Conservation (phyloP, 371 early-diverging fungal species). For the Lichtheimia hyalospora region DNA sequence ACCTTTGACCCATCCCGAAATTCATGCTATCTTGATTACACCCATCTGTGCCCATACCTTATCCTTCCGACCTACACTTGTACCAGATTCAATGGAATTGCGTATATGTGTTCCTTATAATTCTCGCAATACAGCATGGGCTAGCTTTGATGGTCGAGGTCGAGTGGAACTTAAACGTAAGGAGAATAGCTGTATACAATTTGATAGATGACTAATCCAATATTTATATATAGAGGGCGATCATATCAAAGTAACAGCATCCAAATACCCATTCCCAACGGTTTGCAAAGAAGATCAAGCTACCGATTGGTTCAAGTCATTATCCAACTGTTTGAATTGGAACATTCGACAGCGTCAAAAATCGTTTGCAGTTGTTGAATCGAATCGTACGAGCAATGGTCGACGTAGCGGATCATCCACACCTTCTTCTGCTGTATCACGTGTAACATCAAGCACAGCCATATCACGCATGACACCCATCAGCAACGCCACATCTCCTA, state of each 20-base stretch:
- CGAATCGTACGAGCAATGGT: slow-evolving; percentile 11
- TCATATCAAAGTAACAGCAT: slow-evolving; percentile 81
- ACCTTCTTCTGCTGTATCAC: slow-evolving; percentile 1
- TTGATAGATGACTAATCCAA: not conserved
- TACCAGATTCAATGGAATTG: slow-evolving; percentile 90
- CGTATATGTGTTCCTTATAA: slow-evolving; percentile 78
- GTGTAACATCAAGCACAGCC: not conserved
- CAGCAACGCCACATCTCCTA: slow-evolving; percentile 3
- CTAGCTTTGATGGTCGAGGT: slow-evolving; percentile 89
- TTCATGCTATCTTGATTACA: slow-evolving; percentile 88
- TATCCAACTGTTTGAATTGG: slow-evolving; percentile 80
- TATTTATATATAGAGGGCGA: slow-evolving; percentile 67
- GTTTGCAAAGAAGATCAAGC: slow-evolving; percentile 72
- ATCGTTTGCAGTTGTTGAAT: slow-evolving; percentile 58
- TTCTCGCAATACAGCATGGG: slow-evolving; percentile 82
- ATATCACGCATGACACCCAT: slow-evolving; percentile 7
- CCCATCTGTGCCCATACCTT: slow-evolving; percentile 97
- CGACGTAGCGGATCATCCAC: slow-evolving; percentile 9
- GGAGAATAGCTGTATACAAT: not conserved
- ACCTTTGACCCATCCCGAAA: slow-evolving; percentile 91
- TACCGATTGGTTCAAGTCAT: slow-evolving; percentile 81
- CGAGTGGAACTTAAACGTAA: slow-evolving; percentile 81
- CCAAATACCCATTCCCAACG: slow-evolving; percentile 86
- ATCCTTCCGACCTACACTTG: slow-evolving; percentile 91
- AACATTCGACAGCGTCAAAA: slow-evolving; percentile 81